phyloP scores from a whole-genome alignment of 73 alveolate genomes.

The Tetrahymena borealis region DNA sequence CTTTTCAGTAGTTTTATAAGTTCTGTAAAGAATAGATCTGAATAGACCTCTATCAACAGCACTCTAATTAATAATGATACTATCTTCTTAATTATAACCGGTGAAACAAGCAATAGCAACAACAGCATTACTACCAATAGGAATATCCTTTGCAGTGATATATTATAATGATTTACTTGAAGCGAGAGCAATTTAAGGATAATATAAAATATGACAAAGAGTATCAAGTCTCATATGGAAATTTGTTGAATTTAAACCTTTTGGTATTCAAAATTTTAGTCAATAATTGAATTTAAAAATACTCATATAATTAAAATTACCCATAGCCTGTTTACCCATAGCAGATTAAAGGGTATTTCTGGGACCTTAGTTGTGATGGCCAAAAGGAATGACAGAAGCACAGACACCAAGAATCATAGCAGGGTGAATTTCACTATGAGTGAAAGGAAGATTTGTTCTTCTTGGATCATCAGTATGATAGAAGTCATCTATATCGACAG shows the following conservation, averaged over 20 bases:
- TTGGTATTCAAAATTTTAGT: not conserved
- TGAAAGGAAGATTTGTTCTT: constrained; percentile 49
- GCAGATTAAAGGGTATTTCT: constrained; percentile 97
- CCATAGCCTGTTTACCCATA: constrained; percentile 99
- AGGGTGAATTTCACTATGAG: constrained; percentile 99
- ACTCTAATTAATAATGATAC: constrained; percentile 90
- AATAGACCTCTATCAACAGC: constrained; percentile 96
- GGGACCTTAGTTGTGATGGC: constrained; percentile 99
- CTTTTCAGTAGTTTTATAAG: constrained; percentile 84
- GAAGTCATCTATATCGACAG: constrained; percentile 89
- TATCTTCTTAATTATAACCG: constrained; percentile 99
- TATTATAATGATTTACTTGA: constrained; percentile 38
- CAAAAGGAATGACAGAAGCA: constrained; percentile 99
- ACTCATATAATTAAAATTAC: not conserved
- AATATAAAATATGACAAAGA: constrained; percentile 94
- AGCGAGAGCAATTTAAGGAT: constrained; percentile 89
- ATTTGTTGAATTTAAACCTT: constrained; percentile 90
- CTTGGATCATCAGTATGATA: constrained; percentile 38
- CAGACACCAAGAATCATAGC: constrained; percentile 99
- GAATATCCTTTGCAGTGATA: constrained; percentile 49
- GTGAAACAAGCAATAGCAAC: constrained; percentile 99
- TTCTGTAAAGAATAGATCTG: constrained; percentile 95
- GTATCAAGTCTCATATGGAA: constrained; percentile 98
- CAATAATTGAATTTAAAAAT: not conserved
- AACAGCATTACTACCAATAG: constrained; percentile 68